Percentiles rank a stretch among this genome's conserved stretches.
These are phyloP conservation scores for Aspergillus saccharolyticus DNA, from an alignment of 495 filamentous ascomycete species.

Conservation along the genomic window DNA sequence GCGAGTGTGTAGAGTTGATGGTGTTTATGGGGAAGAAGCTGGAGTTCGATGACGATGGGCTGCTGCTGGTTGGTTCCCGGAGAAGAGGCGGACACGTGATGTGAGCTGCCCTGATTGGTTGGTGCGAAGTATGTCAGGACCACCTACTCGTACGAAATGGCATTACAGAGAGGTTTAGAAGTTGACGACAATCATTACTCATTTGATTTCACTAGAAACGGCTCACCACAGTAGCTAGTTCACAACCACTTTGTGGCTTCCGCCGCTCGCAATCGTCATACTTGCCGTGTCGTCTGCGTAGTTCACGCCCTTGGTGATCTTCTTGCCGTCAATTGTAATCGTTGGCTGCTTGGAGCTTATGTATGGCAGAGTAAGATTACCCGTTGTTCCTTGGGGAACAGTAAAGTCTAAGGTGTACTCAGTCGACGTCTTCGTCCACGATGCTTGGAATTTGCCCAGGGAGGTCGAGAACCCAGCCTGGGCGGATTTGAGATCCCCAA, in stretches of 20 bases:
- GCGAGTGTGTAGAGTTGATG: no score
- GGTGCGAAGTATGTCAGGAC: not conserved
- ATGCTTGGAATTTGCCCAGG: slow-evolving; percentile 47
- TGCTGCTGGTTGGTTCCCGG: not conserved
- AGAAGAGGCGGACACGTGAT: slow-evolving; percentile 3
- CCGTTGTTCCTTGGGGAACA: slow-evolving; percentile 44
- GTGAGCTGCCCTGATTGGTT: slow-evolving; percentile 5
- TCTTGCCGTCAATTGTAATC: slow-evolving; percentile 27
- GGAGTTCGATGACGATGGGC: not conserved
- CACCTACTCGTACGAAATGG: no score
- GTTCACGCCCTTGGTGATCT: slow-evolving; percentile 16
- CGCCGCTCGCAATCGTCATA: slow-evolving; percentile 23
- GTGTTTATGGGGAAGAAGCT: no score
- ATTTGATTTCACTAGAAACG: not conserved
- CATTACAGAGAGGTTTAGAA: not conserved
- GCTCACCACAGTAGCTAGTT: no score
- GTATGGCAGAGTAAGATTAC: slow-evolving; percentile 36
- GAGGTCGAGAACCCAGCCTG: slow-evolving; percentile 53
- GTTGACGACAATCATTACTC: not conserved
- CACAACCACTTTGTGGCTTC: slow-evolving; percentile 28
- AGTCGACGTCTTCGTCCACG: slow-evolving; percentile 28
- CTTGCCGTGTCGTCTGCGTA: slow-evolving; percentile 22
- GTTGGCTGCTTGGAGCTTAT: slow-evolving; percentile 20
- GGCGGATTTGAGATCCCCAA: slow-evolving; percentile 47
- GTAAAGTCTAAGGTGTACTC: slow-evolving; percentile 32